These are phyloP conservation scores for Cantharellus anzutake DNA, from an alignment of 768 basidiomycete genomes.

Conservation along the genomic window DNA sequence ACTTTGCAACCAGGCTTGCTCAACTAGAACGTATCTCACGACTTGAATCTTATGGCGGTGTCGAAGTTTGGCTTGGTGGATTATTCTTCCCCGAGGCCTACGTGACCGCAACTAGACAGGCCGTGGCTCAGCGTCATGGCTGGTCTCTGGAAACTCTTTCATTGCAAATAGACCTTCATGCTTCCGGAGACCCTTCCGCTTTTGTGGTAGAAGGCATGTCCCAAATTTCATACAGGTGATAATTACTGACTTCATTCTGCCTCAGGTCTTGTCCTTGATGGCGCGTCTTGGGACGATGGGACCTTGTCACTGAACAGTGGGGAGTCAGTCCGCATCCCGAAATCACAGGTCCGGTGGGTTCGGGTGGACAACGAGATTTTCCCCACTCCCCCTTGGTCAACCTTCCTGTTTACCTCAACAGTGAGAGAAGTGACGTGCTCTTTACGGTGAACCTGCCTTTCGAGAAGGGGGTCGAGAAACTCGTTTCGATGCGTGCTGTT, in stretches of 20 bases:
- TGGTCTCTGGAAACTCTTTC: slow-evolving; percentile 85
- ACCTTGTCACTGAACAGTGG: slow-evolving; percentile 72
- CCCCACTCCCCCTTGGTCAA: slow-evolving; percentile 30
- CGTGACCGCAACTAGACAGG: slow-evolving; percentile 86
- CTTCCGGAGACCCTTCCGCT: slow-evolving; percentile 53
- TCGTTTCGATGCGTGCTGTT: slow-evolving; percentile 75
- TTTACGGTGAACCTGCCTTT: slow-evolving; percentile 80
- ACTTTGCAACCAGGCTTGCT: slow-evolving; percentile 59
- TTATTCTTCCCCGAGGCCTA: slow-evolving; percentile 95
- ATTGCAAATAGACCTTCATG: slow-evolving; percentile 64
- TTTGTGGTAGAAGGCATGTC: slow-evolving; percentile 76
- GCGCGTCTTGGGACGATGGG: slow-evolving; percentile 55
- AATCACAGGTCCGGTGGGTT: slow-evolving; percentile 80
- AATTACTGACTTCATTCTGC: not conserved
- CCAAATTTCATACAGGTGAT: not conserved
- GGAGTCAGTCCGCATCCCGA: slow-evolving; percentile 51
- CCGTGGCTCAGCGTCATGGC: slow-evolving; percentile 81
- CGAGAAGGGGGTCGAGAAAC: slow-evolving; percentile 39
- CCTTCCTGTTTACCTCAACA: slow-evolving; percentile 84
- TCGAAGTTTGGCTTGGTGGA: slow-evolving; percentile 83
- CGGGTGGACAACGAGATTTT: not conserved
- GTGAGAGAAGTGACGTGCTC: slow-evolving; percentile 72
- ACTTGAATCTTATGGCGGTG: slow-evolving; percentile 40
- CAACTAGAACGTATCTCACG: slow-evolving; percentile 61
- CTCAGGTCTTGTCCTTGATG: slow-evolving; percentile 69